These are phyloP conservation scores for Euphorbia pulcherrima DNA, from an alignment of 345 rosid genomes.

Conservation along the genomic window DNA sequence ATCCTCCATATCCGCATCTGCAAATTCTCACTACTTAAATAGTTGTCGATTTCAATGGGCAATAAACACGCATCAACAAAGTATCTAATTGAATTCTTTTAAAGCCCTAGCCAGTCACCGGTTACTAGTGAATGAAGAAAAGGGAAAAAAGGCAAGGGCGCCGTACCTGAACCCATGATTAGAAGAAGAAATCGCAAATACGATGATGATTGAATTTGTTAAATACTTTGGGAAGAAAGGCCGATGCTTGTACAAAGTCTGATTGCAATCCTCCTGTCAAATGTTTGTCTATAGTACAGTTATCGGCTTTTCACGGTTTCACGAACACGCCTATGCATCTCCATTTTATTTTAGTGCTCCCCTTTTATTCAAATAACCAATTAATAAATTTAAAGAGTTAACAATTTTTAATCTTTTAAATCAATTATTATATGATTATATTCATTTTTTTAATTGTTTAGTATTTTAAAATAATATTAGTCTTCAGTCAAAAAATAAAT, in stretches of 20 bases:
- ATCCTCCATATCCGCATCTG: constrained; percentile 99
- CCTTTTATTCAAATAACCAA: neutral
- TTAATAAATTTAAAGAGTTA: too few relatives aligned
- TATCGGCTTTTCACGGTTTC: neutral
- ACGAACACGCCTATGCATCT: neutral
- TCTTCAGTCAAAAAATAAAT: too few relatives aligned
- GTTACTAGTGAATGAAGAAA: neutral
- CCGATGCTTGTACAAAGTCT: neutral
- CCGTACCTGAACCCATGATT: constrained; percentile 20
- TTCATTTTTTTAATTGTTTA: too few relatives aligned
- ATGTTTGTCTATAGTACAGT: too few relatives aligned
- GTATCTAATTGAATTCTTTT: too few relatives aligned
- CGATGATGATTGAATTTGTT: neutral
- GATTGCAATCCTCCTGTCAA: neutral
- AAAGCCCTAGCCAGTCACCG: neutral
- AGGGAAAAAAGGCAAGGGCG: neutral
- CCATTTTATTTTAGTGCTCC: neutral
- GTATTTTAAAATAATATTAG: too few relatives aligned
- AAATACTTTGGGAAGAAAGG: neutral
- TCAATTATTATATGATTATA: too few relatives aligned
- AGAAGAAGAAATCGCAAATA: neutral
- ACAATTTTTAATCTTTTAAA: too few relatives aligned
- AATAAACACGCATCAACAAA: neutral
- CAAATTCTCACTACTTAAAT: constrained; percentile 11
- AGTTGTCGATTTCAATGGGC: neutral